Evolutionary conservation across 257 asterid genomes (phyloP), one percentile per base, ranked within the genome.

Genomic region (Cinchona pubescens): DNA sequence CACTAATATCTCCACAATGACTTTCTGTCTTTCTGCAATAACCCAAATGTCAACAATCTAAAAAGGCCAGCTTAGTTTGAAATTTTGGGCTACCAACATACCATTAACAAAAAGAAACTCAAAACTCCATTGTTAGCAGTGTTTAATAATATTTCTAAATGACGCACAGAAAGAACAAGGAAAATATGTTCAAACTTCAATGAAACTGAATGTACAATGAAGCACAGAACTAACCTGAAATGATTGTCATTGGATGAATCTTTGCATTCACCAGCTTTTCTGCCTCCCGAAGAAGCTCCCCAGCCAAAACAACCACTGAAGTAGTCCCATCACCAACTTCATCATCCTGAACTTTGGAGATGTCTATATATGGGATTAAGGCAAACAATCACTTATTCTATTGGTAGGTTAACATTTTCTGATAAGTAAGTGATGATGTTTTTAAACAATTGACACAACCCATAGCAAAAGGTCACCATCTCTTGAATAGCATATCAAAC

Each of bases 311-410:
- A 53, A 88, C 99, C 53, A 95, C 99, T 32, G 99, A 92, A 64
- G 99, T 95, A 58, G 99, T 95, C 64, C 99, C 99, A 84, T 95
- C 99, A 76, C 99, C 99, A 40, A 95, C 99, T 85, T 95, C 99
- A 79, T 95, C 98, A 76, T 95, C 99, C 83, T 95, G 99, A 61
- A 95, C 99, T 85, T 92, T 95, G 13, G 98, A 95, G 79, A 95
- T 94, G 78, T 94, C 99, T 94, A 81, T 1, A 56, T 1, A 32
- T 59, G 66, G 78, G 75, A 42, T 84, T 69, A 84, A 89, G 89
- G 79, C 58, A 46, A 37, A 72, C 29, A 56, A 56, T 23, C 6
- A 27, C 49, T 23, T 40, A 5, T 1, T 18, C 11, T 60, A 38
- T 38, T 43, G n/a, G 53, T 38, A 25, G 16, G 27, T 25, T 18